phyloP scores from a whole-genome alignment of 305 asterid genomes.

The Ilex paraguariensis region DNA sequence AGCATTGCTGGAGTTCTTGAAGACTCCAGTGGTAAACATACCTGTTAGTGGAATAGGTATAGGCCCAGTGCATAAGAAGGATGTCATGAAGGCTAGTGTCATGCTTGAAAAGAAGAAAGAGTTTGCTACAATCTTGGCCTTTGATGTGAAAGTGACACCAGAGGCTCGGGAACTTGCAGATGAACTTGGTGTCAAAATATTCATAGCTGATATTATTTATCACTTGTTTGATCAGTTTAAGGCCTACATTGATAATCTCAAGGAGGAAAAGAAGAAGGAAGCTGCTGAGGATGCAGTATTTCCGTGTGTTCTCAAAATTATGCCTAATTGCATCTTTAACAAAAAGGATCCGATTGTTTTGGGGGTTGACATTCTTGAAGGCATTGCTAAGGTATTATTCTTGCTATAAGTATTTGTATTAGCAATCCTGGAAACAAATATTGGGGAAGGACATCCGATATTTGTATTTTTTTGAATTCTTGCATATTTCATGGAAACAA shows the following conservation, averaged over 20 bases:
- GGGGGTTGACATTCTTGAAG: conserved; percentile 89
- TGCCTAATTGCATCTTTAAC: conserved; percentile 79
- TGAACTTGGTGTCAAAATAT: conserved; percentile 83
- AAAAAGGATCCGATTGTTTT: conserved; percentile 96
- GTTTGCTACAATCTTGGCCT: conserved; percentile 88
- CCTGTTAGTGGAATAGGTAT: conserved; percentile 99
- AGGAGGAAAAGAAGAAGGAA: conserved; percentile 95
- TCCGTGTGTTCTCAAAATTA: conserved; percentile 88
- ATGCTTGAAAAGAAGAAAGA: conserved; percentile 99
- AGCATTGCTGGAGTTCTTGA: conserved; percentile 92
- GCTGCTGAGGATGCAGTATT: conserved; percentile 94
- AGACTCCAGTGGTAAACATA: conserved; percentile 79
- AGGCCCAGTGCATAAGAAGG: conserved; percentile 94
- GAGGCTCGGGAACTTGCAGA: conserved; percentile 96
- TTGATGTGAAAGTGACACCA: conserved; percentile 89
- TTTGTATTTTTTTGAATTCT: too few species aligned
- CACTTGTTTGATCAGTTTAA: conserved; percentile 95
- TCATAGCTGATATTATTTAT: conserved; percentile 89
- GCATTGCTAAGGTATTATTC: conserved; percentile 63
- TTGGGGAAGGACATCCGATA: too few species aligned
- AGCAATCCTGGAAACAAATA: too few species aligned
- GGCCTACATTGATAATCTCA: conserved; percentile 88
- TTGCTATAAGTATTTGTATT: too few species aligned
- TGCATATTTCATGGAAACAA: too few species aligned
- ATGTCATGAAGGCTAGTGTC: conserved; percentile 96